Evolutionary conservation across 805 yeast species (phyloP), one percentile per base, ranked within the genome.

Genomic region (Candida patagonica): DNA sequence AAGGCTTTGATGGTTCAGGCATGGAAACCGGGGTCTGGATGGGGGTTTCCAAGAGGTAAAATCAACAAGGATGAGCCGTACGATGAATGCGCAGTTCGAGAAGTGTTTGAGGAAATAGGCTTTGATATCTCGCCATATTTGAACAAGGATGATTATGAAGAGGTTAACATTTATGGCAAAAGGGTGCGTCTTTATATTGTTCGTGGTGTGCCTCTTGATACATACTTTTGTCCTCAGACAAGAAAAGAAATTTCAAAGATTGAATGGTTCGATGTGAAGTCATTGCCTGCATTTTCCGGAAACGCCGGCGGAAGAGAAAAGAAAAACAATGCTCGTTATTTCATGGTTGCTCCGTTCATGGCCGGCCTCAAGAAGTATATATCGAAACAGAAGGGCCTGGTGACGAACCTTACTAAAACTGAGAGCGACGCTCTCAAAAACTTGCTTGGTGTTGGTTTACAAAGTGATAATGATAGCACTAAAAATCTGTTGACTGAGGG

Each of bases 41-140:
- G 97, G 97, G 82, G 95, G 6, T 92, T 92, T 54, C 99, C 99
- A 5, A 70, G 95, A 58, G 99, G 99, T 5, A 92, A 92, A 61
- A 92, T 92, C 42, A 84, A 94, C 27, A 88, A 92, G 56, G 94
- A 80, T 55, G 99, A 92, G 64, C 66, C 77, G 12, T 98, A 92
- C 59, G 70, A 76, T 5, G 78, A 74, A 40, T 94, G 98, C 65
- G 96, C 97, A 4, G 61, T 85, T 10, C 73, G 99, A 52, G 99
- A 92, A 58, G 87, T 84, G 17, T 72, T 71, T 46, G 99, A 92
- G 62, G 99, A 92, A 60, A 89, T 88, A 12, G 95, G 97, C 0
- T 88, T 80, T 54, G 94, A 92, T 59, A 78, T 85, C 37, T 61
- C 78, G 1, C 76, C 75, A 13, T 73, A 70, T 47, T 68, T 88